Evolutionary conservation across 495 filamentous ascomycete genomes (phyloP).

Genomic region (Podospora fimiseda): DNA sequence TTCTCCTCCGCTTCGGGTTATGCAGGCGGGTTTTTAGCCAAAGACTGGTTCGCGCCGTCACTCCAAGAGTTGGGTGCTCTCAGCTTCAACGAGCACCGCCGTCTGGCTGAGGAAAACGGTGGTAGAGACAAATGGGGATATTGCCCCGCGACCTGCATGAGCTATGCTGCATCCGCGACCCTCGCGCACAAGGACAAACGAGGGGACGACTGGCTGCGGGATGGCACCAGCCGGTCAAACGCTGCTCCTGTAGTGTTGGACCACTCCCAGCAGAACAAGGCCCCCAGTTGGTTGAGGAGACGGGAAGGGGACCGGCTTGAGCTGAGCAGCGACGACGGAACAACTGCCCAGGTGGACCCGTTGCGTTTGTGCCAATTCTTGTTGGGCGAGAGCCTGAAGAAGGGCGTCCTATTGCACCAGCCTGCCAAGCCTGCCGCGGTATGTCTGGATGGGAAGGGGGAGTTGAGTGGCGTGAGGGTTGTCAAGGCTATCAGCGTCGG

Average conservation of each 20-base stretch:
- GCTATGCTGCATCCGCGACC: conserved; percentile 32
- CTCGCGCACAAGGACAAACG: conserved; percentile 22
- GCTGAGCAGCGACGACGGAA: conserved; percentile 55
- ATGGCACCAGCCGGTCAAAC: conserved; percentile 57
- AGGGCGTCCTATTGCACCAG: conserved; percentile 62
- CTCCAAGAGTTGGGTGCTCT: conserved; percentile 54
- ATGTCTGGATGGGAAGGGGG: conserved; percentile 37
- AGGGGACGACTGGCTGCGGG: conserved; percentile 56
- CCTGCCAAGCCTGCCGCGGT: conserved; percentile 52
- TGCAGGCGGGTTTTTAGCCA: conserved; percentile 68
- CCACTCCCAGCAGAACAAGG: conserved; percentile 3
- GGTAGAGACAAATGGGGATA: conserved; percentile 66
- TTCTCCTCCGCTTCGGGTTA: conserved; percentile 69
- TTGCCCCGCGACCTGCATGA: conserved; percentile 55
- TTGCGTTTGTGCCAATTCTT: conserved; percentile 57
- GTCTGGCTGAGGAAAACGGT: conserved; percentile 53
- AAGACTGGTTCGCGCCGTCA: conserved; percentile 60
- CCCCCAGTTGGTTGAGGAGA: conserved; percentile 56
- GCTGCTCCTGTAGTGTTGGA: conserved; percentile 42
- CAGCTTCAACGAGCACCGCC: conserved; percentile 62
- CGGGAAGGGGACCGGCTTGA: conserved; percentile 47
- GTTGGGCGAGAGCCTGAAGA: conserved; percentile 46
- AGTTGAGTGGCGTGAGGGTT: conserved; percentile 45
- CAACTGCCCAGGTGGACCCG: conserved; percentile 62
- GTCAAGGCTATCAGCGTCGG: conserved; percentile 37